Percentiles rank a stretch among this genome's conserved stretches.
These are phyloP conservation scores for Penicillium argentinense DNA, from an alignment of 495 filamentous ascomycete species.

Conservation along the genomic window DNA sequence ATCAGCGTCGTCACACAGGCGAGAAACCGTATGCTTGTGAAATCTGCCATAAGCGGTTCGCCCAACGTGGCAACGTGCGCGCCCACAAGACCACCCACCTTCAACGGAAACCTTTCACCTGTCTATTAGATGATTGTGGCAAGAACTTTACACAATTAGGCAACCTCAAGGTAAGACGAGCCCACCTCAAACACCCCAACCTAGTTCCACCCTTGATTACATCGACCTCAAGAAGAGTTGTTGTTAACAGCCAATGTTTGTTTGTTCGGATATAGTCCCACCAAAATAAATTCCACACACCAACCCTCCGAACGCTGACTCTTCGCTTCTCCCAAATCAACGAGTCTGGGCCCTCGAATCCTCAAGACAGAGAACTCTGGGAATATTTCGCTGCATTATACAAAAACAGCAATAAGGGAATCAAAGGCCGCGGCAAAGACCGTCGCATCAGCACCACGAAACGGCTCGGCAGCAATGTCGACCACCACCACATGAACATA, in stretches of 20 bases:
- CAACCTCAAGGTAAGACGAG: slow-evolving; percentile 72
- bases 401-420: slow-evolving; percentile 93
- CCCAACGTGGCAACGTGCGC: slow-evolving; percentile 82
- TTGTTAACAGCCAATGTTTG: too few species aligned
- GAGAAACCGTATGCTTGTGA: slow-evolving; percentile 85
- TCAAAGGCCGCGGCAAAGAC: slow-evolving; percentile 89
- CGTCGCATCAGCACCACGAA: slow-evolving; percentile 48
- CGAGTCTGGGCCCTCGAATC: slow-evolving; percentile 60
- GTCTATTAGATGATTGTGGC: slow-evolving; percentile 74
- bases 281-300: slow-evolving; percentile 87
- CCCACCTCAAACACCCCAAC: neutral
- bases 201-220: neutral
- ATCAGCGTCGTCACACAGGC: slow-evolving; percentile 82
- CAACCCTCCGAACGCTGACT: slow-evolving; percentile 71
- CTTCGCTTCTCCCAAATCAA: slow-evolving; percentile 66
- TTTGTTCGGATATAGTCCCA: too few species aligned
- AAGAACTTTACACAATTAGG: slow-evolving; percentile 89
- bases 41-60: slow-evolving; percentile 77
- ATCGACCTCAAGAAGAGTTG: too few species aligned
- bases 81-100: slow-evolving; percentile 84
- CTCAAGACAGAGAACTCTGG: slow-evolving; percentile 75
- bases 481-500: too few species aligned
- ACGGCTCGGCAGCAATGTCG: slow-evolving; percentile 15
- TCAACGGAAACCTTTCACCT: slow-evolving; percentile 74
- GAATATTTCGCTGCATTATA: slow-evolving; percentile 85